A percentile compares a stretch with the other conserved stretches of the same genome.
These are phyloP conservation scores for Salisapilia sapeloensis DNA, from an alignment of 352 stramenopile genomes.

Conservation along the genomic window DNA sequence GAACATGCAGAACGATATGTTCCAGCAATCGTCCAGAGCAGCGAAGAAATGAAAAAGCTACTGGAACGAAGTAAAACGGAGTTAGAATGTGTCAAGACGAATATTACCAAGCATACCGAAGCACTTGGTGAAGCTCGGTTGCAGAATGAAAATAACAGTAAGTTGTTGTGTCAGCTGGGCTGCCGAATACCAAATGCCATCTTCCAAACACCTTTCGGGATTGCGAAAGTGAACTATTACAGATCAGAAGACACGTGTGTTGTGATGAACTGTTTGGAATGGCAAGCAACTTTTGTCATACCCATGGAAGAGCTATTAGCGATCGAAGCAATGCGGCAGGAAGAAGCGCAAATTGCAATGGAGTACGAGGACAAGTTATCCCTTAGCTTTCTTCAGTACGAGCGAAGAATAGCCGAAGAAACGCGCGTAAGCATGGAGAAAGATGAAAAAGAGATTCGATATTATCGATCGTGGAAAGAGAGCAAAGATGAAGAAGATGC, in stretches of 20 bases:
- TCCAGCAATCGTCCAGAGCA: constrained; percentile 35
- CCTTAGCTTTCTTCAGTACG: constrained; percentile 7
- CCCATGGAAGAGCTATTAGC: constrained; percentile 19
- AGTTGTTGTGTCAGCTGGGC: constrained; percentile 17
- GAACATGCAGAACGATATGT: constrained; percentile 60
- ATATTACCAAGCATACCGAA: constrained; percentile 4
- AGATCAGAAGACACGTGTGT: constrained; percentile 32
- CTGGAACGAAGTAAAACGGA: constrained; percentile 16
- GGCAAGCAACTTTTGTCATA: constrained; percentile 36
- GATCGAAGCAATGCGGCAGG: constrained; percentile 18
- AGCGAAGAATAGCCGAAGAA: constrained; percentile 2
- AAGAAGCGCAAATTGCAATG: constrained; percentile 34
- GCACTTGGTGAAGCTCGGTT: constrained; percentile 6
- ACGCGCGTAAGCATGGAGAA: constrained; percentile 3
- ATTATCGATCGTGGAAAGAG: constrained; percentile 14
- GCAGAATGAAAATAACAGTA: constrained; percentile 5
- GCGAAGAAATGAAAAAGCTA: constrained; percentile 29
- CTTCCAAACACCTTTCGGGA: constrained; percentile 25
- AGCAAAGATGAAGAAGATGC: constrained; percentile 23
- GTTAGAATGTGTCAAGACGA: constrained; percentile 4
- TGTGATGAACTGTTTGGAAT: constrained; percentile 18
- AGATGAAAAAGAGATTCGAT: constrained; percentile 9
- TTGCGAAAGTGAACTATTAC: constrained; percentile 24
- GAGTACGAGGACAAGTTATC: constrained; percentile 12
- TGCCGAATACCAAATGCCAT: constrained; percentile 17